phyloP scores from a whole-genome alignment of 129 eudicot genomes.

The Solidago caesia region DNA sequence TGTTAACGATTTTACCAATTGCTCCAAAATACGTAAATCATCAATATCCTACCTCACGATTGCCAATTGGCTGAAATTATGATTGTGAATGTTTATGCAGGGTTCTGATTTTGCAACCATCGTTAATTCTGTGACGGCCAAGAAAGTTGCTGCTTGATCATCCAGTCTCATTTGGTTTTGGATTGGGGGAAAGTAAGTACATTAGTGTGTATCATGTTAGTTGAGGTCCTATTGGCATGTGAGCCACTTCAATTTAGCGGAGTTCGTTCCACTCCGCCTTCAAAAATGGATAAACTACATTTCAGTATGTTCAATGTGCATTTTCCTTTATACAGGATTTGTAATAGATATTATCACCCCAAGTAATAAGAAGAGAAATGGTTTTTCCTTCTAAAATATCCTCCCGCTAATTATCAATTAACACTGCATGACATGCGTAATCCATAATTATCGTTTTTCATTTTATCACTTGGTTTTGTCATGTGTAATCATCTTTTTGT shows the following conservation, averaged over 20 bases:
- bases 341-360: slow-evolving; percentile 27
- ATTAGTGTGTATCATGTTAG: slow-evolving; percentile 27
- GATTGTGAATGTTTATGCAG: slow-evolving; percentile 34
- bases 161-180: slow-evolving; percentile 22
- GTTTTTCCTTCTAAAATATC: too few relatives aligned
- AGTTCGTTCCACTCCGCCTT: slow-evolving; percentile 21
- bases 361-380: slow-evolving; percentile 12
- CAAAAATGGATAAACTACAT: slow-evolving; percentile 10
- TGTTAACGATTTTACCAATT: too few relatives aligned
- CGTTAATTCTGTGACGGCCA: slow-evolving; percentile 81
- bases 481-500: too few relatives aligned
- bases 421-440: too few relatives aligned
- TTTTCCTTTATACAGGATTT: slow-evolving; percentile 28
- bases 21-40: too few relatives aligned
- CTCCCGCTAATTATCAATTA: too few relatives aligned
- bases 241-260: slow-evolving; percentile 27
- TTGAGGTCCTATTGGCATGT: slow-evolving; percentile 20
- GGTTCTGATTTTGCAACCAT: slow-evolving; percentile 95
- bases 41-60: background rate
- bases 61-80: background rate
- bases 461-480: too few relatives aligned
- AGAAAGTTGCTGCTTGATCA: slow-evolving; percentile 92
- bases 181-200: slow-evolving; percentile 36
- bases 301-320: slow-evolving; percentile 18
- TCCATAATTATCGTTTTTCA: too few relatives aligned